Percentiles rank a stretch among this genome's conserved stretches.
Evolutionary conservation across 345 rosid species (phyloP).

Genomic region (Bretschneidera sinensis): DNA sequence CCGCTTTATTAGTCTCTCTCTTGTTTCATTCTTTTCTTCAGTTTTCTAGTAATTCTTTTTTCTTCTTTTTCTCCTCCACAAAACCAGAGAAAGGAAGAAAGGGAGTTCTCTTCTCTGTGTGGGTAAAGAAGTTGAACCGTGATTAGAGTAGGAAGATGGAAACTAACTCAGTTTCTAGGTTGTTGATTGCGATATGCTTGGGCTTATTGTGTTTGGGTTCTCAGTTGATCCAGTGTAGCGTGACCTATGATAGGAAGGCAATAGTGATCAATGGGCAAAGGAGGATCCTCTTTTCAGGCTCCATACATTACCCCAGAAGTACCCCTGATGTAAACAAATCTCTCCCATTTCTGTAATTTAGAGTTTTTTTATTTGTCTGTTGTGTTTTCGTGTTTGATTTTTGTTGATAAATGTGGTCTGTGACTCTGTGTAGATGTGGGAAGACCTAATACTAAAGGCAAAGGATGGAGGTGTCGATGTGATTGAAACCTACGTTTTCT

Average conservation of each 20-base stretch:
- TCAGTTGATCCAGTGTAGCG: slow-evolving; percentile 51
- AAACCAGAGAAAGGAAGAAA: neutral
- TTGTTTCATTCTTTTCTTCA: neutral
- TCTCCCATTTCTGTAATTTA: neutral
- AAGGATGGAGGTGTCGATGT: slow-evolving; percentile 96
- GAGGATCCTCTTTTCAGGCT: slow-evolving; percentile 87
- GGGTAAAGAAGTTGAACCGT: neutral
- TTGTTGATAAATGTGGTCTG: slow-evolving; percentile 2
- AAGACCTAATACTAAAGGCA: slow-evolving; percentile 94
- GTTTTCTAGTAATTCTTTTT: no score
- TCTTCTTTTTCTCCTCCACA: slow-evolving; percentile 16
- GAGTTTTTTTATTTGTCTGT: neutral
- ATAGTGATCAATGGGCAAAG: slow-evolving; percentile 81
- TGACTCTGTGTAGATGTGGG: slow-evolving; percentile 80
- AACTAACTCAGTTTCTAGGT: slow-evolving; percentile 27
- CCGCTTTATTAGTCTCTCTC: slow-evolving; percentile 4
- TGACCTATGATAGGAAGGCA: slow-evolving; percentile 86
- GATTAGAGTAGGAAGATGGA: slow-evolving; percentile 32
- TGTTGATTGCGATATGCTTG: slow-evolving; percentile 38
- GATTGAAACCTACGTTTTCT: slow-evolving; percentile 94
- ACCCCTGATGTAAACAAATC: slow-evolving; percentile 61
- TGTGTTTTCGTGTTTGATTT: neutral
- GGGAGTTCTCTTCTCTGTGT: slow-evolving; percentile 6
- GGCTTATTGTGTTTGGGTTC: slow-evolving; percentile 34
- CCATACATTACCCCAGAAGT: slow-evolving; percentile 92